Conservation (phyloP, 176 grass and related monocot genomes). For the Cymbopogon citratus region DNA sequence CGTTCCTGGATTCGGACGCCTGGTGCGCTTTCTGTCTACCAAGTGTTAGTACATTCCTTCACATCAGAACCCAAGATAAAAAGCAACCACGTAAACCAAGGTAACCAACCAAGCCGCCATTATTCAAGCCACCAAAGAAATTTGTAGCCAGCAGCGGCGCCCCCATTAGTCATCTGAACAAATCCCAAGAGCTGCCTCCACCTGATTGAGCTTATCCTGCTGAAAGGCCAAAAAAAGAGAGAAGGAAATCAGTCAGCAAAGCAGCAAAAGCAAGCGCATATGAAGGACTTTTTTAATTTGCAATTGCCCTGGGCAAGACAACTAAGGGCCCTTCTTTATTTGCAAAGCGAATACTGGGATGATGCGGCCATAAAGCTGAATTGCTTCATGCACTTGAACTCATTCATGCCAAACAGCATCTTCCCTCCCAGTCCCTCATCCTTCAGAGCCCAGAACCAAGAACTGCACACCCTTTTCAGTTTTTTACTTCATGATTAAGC, state of each 20-base stretch:
- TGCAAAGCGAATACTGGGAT: constrained; percentile 34
- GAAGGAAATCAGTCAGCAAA: background rate
- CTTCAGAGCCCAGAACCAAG: constrained; percentile 1
- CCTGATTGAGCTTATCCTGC: constrained; percentile 42
- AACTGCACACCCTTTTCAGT: background rate
- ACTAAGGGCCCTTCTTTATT: constrained; percentile 42
- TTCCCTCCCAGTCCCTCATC: background rate
- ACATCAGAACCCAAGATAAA: background rate
- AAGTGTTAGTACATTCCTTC: constrained; percentile 5
- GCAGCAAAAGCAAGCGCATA: constrained; percentile 30
- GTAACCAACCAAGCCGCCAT: background rate
- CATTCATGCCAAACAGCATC: background rate
- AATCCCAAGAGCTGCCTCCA: background rate
- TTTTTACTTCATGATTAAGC: constrained; percentile 78
- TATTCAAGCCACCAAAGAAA: background rate
- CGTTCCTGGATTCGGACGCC: background rate
- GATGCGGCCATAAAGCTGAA: constrained; percentile 18
- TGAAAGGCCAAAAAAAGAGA: background rate
- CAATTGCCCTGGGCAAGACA: constrained; percentile 24
- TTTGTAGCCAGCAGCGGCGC: background rate
- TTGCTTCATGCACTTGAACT: constrained; percentile 23
- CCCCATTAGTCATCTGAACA: background rate
- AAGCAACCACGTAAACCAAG: background rate
- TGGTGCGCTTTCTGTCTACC: constrained; percentile 11
- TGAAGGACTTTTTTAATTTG: background rate